Evolutionary conservation across 768 basidiomycete genomes (phyloP).

Genomic region (Phlebiopsis flavidoalba): DNA sequence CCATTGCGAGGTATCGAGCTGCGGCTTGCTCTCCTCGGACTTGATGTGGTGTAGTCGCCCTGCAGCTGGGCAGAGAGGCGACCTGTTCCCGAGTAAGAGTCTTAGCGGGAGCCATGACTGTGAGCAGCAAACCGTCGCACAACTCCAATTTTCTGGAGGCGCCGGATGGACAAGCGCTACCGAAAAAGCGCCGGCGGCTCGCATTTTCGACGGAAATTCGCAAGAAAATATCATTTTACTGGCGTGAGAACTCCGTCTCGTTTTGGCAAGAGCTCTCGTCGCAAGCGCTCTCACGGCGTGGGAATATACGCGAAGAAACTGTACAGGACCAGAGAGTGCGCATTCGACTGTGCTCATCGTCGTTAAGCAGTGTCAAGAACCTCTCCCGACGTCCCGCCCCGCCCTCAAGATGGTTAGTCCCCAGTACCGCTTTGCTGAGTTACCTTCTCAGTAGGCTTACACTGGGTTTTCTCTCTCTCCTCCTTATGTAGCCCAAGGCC

Average conservation of each 20-base stretch:
- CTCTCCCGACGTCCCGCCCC: conserved; percentile 15
- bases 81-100: conserved; percentile 61
- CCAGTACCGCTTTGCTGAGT: conserved; percentile 83
- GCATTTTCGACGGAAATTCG: conserved; percentile 1
- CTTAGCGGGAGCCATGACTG: conserved; percentile 38
- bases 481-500: conserved; percentile 50
- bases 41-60: conserved; percentile 75
- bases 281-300: conserved; percentile 12
- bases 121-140: not conserved
- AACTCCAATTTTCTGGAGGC: conserved; percentile 3
- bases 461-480: conserved; percentile 29
- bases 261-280: not conserved
- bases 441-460: conserved; percentile 88
- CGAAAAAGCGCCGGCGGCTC: not conserved
- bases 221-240: not conserved
- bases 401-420: conserved; percentile 66
- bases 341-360: conserved; percentile 10
- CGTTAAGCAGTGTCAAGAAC: conserved; percentile 26
- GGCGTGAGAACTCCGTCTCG: not conserved
- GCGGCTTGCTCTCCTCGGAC: conserved; percentile 66
- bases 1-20: conserved; percentile 95
- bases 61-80: conserved; percentile 64
- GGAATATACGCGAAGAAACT: conserved; percentile 29
- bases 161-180: not conserved
- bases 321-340: conserved; percentile 40